Base-by-base conservation (phyloP, 1,139 yeast species). In the Pichia norvegensis region DNA sequence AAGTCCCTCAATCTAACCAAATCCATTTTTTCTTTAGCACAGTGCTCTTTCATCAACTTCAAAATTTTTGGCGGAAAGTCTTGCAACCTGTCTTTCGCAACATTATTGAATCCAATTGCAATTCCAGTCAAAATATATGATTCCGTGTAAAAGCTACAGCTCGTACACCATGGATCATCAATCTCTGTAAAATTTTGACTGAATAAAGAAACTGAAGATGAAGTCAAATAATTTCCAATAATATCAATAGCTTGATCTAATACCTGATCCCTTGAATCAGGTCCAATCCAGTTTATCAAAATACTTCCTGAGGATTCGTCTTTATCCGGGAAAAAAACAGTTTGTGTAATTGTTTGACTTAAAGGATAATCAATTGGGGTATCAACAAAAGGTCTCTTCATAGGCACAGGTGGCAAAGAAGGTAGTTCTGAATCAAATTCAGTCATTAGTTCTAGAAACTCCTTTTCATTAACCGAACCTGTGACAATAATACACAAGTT, bases 251-350 rank as follows among this genome's bases (percentile, higher is more conserved):
- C 97, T 38, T 79, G 70, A 56, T 78, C 81, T 13, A 67, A 67
- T 21, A 80, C 60, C 17, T 70, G 62, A 41, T 83, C 79, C 17
- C 67, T 62, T 29, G 76, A 75, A 17, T 69, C 65, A 3, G 95
- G 95, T 10, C 97, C 97, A 46, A 86, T 73, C 95, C 96, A 92
- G 2, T 85, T 69, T 33, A 92, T 67, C 29, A 75, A 61, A 1
- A 86, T 62, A 56, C 86, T 95, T 29, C 96, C 95, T 66, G 80
- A 78, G 7, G 85, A 73, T 62, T 88, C 97, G 60, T 88, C 97
- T 46, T 78, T 74, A 55, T 92, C 97, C 1, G 98, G 96, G 59
- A 92, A 92, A 50, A 79, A 83, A 29, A 88, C 75, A 10, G 69
- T 71, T 41, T 75, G 72, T 17, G 74, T 67, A 14, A 67, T 59